Evolutionary conservation across 305 asterid species (phyloP), one percentile per base, ranked within the genome.

Genomic region (Plantago coronopus): DNA sequence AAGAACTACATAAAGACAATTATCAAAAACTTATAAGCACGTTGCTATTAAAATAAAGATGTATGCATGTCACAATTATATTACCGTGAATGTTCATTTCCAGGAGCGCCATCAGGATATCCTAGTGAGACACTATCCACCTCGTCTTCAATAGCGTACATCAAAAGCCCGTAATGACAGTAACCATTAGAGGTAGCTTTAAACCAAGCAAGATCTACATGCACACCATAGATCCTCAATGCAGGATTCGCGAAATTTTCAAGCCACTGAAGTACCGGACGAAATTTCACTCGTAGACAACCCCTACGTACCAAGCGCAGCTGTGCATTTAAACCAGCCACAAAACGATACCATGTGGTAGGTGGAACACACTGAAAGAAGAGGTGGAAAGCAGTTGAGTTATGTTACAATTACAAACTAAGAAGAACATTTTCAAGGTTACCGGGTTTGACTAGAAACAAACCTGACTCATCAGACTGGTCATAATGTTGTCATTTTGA

Each of bases 401-500:
- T 29, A 16, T 21, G 37, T 56, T 57, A 40, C 56, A 38, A 53
- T 34, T 29, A 42, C 43, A 54, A 23, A 29, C 29, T 42, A 55
- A 53, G 49, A 42, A 9, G 50, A 66, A 47, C 17, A 57, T 46
- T 60, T 63, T 47, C 45, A 42, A n/a, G n/a, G 27, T 67, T 66
- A 29, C 19, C 47, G 9, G 31, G 45, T 31, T 45, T 50, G 38
- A 64, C 51, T 61, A 48, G 73, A 13, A 55, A 76, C 82, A 55
- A 67, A 94, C 99, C 99, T 94, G 99, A 72, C 97, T 87, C 97
- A 86, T 82, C 67, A 94, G 88, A 70, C 99, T 94, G 57, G 99
- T 94, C 65, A 84, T 64, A 25, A 82, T 77, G 66, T 83, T 88
- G 74, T 94, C 99, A 69, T 84, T 90, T 55, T 94, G 89, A 76